phyloP scores from a whole-genome alignment of 2,329 filamentous ascomycete genomes.

The Monosporascus sp. region DNA sequence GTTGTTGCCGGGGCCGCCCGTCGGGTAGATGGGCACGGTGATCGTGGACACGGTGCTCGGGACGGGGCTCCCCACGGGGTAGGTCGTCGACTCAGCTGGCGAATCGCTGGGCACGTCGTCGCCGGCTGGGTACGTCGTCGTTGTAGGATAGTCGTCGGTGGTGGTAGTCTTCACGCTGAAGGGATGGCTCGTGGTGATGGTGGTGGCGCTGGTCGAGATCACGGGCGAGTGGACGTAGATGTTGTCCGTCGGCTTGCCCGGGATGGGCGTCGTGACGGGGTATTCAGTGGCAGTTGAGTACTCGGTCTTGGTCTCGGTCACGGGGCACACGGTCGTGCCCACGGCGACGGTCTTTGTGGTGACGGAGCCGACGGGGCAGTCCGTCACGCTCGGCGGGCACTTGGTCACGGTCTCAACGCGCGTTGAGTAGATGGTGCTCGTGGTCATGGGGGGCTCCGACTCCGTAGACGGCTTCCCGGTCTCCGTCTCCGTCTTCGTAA shows the following conservation, averaged over 20 bases:
- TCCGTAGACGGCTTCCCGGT: constrained; percentile 3
- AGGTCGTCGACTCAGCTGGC: neutral
- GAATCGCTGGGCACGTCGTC: neutral
- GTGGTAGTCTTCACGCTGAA: neutral
- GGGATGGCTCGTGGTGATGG: neutral
- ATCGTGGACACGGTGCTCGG: constrained; percentile 15
- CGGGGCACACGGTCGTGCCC: constrained; percentile 29
- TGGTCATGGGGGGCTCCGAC: constrained; percentile 4
- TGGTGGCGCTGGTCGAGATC: neutral
- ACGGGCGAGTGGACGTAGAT: neutral
- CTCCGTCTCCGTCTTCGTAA: constrained; percentile 10
- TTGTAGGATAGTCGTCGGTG: neutral
- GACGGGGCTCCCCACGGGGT: constrained; percentile 36
- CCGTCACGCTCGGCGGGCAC: constrained; percentile 43
- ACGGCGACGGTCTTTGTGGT: constrained; percentile 24
- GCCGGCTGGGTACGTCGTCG: neutral
- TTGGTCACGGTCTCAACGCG: constrained; percentile 50
- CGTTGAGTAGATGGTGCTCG: constrained; percentile 36
- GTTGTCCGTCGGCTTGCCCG: neutral
- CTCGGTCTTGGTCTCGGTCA: constrained; percentile 4
- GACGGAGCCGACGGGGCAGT: constrained; percentile 38
- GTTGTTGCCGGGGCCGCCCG: constrained; percentile 54
- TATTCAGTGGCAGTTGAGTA: constrained; percentile 12
- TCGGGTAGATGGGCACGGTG: constrained; percentile 61
- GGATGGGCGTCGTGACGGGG: constrained; percentile 3